Percentiles rank a stretch among this genome's conserved stretches.
Conservation (phyloP, 2,329 filamentous ascomycete species). For the Colletotrichum horii region DNA sequence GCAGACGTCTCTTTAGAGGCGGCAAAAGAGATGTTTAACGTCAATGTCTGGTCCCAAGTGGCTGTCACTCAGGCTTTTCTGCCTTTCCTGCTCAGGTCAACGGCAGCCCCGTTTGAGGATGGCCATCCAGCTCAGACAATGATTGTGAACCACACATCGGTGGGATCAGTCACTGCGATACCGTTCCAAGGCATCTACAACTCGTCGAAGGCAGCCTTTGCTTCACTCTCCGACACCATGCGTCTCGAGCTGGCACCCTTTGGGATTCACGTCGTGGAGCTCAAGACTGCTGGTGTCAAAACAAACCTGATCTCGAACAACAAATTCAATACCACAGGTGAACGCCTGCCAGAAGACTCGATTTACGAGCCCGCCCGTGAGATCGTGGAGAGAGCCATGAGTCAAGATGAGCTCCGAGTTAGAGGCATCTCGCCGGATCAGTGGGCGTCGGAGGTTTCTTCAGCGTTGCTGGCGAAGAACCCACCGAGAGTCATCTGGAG, state of each 20-base stretch:
- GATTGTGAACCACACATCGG: slow-evolving; percentile 22
- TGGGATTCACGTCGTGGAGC: slow-evolving; percentile 27
- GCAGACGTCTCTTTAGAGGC: slow-evolving; percentile 31
- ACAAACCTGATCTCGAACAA: slow-evolving; percentile 22
- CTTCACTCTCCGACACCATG: slow-evolving; percentile 27
- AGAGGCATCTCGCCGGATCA: slow-evolving; percentile 20
- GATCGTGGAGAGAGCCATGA: slow-evolving; percentile 27
- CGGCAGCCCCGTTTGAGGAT: neutral
- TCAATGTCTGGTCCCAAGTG: slow-evolving; percentile 34
- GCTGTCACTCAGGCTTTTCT: slow-evolving; percentile 32
- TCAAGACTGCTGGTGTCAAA: slow-evolving; percentile 19
- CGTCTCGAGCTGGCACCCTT: slow-evolving; percentile 32
- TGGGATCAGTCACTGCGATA: slow-evolving; percentile 8
- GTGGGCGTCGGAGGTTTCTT: slow-evolving; percentile 27
- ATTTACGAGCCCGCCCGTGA: slow-evolving; percentile 26
- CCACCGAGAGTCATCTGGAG: slow-evolving; percentile 27
- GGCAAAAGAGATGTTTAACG: slow-evolving; percentile 30
- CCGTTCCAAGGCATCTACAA: slow-evolving; percentile 25
- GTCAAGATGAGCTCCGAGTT: slow-evolving; percentile 16
- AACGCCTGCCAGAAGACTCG: slow-evolving; percentile 26
- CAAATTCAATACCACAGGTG: neutral
- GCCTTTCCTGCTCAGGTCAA: neutral
- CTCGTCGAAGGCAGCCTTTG: slow-evolving; percentile 28
- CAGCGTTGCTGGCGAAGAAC: slow-evolving; percentile 16
- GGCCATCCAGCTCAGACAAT: neutral